Conservation (phyloP, 441 rosid genomes). For the Omphalea diandra region DNA sequence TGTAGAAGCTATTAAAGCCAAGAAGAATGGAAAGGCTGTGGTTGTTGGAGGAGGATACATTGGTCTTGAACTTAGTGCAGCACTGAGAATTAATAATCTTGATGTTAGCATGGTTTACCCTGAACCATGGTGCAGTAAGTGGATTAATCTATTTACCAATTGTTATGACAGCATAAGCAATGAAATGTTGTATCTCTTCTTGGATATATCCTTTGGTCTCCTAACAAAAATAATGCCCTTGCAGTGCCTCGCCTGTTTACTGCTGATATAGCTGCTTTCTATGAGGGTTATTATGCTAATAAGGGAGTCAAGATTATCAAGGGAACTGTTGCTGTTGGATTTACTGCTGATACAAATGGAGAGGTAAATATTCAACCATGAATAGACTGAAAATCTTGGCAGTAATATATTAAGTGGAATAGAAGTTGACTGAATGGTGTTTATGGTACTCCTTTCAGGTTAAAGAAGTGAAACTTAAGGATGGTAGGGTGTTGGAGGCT, state of each 20-base stretch:
- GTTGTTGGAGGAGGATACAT: constrained; percentile 98
- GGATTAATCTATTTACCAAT: constrained; percentile 5
- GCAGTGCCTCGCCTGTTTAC: constrained; percentile 99
- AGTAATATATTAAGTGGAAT: background rate
- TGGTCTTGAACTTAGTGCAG: constrained; percentile 97
- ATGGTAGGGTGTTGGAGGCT: constrained; percentile 82
- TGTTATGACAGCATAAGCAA: background rate
- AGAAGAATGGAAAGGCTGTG: constrained; percentile 87
- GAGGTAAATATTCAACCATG: constrained; percentile 50
- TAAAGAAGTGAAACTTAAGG: constrained; percentile 92
- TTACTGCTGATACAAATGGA: constrained; percentile 69
- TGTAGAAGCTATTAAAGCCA: constrained; percentile 76
- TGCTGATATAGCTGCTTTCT: constrained; percentile 85
- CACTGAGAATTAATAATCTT: constrained; percentile 59
- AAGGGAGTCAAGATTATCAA: constrained; percentile 83
- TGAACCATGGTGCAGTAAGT: constrained; percentile 99
- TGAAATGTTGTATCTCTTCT: background rate
- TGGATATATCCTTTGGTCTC: background rate
- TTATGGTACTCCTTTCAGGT: constrained; percentile 45
- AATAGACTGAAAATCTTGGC: background rate
- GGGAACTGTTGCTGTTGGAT: constrained; percentile 96
- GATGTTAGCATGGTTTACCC: constrained; percentile 97
- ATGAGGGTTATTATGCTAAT: constrained; percentile 80
- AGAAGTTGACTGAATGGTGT: constrained; percentile 1
- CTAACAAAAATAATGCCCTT: constrained; percentile 23